Base-by-base conservation (phyloP, 2,329 filamentous ascomycete genomes). In the Lasiodiplodia gonubiensis region DNA sequence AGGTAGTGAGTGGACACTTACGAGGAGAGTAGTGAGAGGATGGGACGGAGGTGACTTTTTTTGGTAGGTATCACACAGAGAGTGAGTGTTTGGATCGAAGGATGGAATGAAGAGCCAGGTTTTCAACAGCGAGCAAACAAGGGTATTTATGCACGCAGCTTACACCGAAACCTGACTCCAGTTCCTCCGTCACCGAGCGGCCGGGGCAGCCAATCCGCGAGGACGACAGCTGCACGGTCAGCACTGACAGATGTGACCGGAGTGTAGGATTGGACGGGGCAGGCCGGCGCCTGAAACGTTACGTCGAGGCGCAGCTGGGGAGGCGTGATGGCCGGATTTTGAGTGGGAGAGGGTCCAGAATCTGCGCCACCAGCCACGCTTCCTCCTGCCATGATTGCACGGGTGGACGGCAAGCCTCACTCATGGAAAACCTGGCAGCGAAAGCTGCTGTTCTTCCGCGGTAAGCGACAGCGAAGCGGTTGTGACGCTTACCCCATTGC, bases 91-190 rank as follows among this genome's bases (percentile, higher is more conserved):
- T 63, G 27, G 46, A 16, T 35, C 25, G 30, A n/a, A 61, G 30
- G 59, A 49, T 25, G 30, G 37, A 46, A 48, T 25, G 30, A 39
- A 30, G 35, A 35, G 25, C 1, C 14, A 14, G 10, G 42, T 42
- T 7, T 42, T 12, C 6, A 2, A 6, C 30, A 4, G n/a, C 14
- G 46, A 48, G 16, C 39, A n/a, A 12, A 16, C n/a, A 16, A 6
- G 18, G 49, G 59, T 63, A 63, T 63, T 63, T 63, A 63, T 63
- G 59, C 46, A 30, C 46, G 30, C 59, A 63, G 42, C 25, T 25
- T 25, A 35, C 27, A 42, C 55, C 30, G 37, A 39, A 60, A 48
- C 1, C 42, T 61, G 30, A 27, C 25, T 49, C 14, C 16, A 35
- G 35, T 10, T 42, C 57, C 18, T n/a, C 11, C 42, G n/a, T 59